These are phyloP conservation scores for Coemansia umbellata DNA, from an alignment of 192 early-diverging fungal species.

Conservation along the genomic window DNA sequence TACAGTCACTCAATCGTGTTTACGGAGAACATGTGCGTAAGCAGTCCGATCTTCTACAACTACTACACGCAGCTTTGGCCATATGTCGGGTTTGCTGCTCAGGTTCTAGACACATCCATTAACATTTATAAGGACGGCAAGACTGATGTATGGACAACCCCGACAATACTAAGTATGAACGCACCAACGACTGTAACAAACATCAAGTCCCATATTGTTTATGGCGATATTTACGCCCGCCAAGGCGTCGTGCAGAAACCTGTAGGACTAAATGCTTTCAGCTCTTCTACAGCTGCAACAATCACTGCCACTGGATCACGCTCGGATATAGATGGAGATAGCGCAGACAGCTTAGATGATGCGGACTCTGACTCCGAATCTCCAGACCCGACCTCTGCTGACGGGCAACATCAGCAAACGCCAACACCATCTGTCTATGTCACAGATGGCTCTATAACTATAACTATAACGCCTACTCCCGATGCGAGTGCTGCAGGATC, in stretches of 20 bases:
- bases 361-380: neutral
- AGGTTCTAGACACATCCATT: neutral
- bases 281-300: too few species aligned
- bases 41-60: neutral
- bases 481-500: neutral
- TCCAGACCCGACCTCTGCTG: neutral
- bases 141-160: neutral
- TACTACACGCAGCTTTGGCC: constrained; percentile 21
- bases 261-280: neutral
- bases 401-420: too few species aligned
- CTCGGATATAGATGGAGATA: too few species aligned
- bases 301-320: neutral
- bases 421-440: too few species aligned
- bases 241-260: neutral
- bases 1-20: constrained; percentile 19
- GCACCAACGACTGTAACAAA: neutral
- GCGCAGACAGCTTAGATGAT: neutral
- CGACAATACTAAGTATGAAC: neutral
- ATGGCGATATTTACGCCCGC: constrained; percentile 2
- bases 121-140: neutral
- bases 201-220: neutral
- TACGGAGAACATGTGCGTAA: constrained; percentile 1
- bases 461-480: too few species aligned
- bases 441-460: too few species aligned
- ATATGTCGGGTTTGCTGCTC: neutral